These are phyloP conservation scores for sunflower (Helianthus annuus) DNA, from an alignment of 129 eudicot species.

Conservation along the genomic window DNA sequence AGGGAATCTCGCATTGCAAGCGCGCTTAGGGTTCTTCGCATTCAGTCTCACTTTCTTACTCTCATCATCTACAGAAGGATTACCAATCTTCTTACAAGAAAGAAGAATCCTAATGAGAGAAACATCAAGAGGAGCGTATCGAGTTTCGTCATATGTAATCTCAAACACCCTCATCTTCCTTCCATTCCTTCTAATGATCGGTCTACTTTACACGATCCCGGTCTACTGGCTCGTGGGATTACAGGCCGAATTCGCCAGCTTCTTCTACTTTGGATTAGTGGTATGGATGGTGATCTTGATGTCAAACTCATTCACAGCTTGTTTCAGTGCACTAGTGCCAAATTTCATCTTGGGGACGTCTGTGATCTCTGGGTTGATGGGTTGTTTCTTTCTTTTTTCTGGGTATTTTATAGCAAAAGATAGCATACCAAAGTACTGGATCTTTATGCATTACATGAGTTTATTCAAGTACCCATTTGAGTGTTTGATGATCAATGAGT, in stretches of 20 bases:
- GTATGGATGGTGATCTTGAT: constrained; percentile 87
- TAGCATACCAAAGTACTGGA: constrained; percentile 80
- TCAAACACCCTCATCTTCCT: constrained; percentile 89
- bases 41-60: constrained; percentile 85
- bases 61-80: constrained; percentile 86
- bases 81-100: constrained; percentile 89
- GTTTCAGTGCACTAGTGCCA: constrained; percentile 89
- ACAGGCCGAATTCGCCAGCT: constrained; percentile 44
- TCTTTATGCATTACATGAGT: constrained; percentile 89
- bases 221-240: constrained; percentile 86
- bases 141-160: constrained; percentile 83
- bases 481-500: constrained; percentile 85
- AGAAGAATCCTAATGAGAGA: constrained; percentile 76
- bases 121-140: constrained; percentile 80
- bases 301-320: constrained; percentile 89
- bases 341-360: constrained; percentile 93
- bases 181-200: constrained; percentile 75
- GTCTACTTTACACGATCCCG: constrained; percentile 58
- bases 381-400: constrained; percentile 87
- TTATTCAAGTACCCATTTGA: constrained; percentile 95
- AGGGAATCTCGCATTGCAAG: constrained; percentile 55
- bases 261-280: constrained; percentile 70
- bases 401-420: constrained; percentile 87
- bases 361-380: constrained; percentile 86
- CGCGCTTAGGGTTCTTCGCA: constrained; percentile 86